Evolutionary conservation across 441 rosid genomes (phyloP).

Genomic region (Populus hybrid): DNA sequence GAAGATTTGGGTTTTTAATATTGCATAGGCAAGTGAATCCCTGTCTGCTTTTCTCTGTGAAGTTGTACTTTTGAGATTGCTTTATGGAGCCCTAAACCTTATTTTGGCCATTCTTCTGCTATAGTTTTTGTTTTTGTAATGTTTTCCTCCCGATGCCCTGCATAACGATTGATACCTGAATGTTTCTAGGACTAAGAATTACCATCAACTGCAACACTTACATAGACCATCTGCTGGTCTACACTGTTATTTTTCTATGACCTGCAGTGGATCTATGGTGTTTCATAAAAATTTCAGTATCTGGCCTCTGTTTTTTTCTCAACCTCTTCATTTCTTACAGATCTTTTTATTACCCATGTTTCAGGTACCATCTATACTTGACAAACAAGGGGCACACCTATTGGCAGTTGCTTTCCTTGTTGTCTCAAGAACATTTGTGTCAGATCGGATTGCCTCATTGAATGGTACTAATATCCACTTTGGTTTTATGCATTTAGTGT

Average conservation of each 20-base stretch:
- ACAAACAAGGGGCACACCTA: conserved; percentile 92
- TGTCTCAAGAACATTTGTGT: conserved; percentile 89
- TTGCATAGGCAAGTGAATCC: not conserved
- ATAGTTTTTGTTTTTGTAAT: not conserved
- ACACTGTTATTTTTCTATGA: not conserved
- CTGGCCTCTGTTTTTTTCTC: not conserved
- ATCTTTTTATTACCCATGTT: conserved; percentile 4
- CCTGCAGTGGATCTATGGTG: not conserved
- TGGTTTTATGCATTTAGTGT: conserved; percentile 10
- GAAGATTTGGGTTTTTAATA: not conserved
- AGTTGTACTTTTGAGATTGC: not conserved
- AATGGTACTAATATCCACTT: conserved; percentile 53
- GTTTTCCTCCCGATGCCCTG: not conserved
- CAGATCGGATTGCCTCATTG: conserved; percentile 96
- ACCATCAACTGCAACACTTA: not conserved
- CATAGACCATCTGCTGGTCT: not conserved
- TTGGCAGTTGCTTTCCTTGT: conserved; percentile 88
- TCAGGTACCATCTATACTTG: conserved; percentile 86
- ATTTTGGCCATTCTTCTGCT: not conserved
- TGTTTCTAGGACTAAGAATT: not conserved
- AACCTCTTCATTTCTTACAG: not conserved
- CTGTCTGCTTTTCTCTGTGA: not conserved
- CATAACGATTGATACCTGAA: not conserved
- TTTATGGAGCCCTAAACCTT: not conserved
- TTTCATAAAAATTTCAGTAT: not conserved